Conservation (phyloP, 139 green algal species). For the Chlamydomonas applanata region DNA sequence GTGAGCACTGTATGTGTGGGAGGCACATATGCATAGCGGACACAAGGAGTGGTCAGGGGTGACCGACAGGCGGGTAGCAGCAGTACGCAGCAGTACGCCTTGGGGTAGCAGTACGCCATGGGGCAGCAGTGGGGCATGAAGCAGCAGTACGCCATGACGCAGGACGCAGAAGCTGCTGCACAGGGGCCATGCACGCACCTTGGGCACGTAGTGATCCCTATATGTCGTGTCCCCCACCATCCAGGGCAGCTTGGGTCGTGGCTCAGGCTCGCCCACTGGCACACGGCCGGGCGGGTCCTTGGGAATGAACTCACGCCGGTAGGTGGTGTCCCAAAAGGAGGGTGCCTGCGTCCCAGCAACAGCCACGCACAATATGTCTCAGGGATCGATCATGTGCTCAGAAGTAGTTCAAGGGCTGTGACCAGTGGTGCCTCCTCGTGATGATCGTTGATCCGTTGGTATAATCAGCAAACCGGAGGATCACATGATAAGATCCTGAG, state of each 20-base stretch:
- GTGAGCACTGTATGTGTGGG: no score
- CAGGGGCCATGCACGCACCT: slow-evolving; percentile 15
- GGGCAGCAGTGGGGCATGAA: background rate
- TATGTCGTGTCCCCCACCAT: slow-evolving; percentile 41
- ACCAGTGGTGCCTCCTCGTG: no score
- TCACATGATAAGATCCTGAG: no score
- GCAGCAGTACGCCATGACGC: background rate
- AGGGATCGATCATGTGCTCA: no score
- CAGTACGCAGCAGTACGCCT: background rate
- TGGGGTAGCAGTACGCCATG: background rate
- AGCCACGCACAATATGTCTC: no score
- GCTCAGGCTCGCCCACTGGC: slow-evolving; percentile 13
- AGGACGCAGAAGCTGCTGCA: slow-evolving; percentile 1
- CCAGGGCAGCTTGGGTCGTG: slow-evolving; percentile 23
- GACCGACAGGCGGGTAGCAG: no score
- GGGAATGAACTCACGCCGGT: slow-evolving; percentile 32
- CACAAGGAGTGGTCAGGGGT: no score
- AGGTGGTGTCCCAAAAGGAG: slow-evolving; percentile 43
- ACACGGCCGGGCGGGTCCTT: slow-evolving; percentile 23
- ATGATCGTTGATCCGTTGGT: no score
- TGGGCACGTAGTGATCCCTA: slow-evolving; percentile 36
- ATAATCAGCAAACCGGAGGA: no score
- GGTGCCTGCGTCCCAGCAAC: no score
- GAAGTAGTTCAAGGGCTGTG: no score
- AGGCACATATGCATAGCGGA: no score